Percentiles rank a stretch among this genome's conserved stretches.
Conservation (phyloP, 2,329 filamentous ascomycete species). For the Exophiala aquamarina region DNA sequence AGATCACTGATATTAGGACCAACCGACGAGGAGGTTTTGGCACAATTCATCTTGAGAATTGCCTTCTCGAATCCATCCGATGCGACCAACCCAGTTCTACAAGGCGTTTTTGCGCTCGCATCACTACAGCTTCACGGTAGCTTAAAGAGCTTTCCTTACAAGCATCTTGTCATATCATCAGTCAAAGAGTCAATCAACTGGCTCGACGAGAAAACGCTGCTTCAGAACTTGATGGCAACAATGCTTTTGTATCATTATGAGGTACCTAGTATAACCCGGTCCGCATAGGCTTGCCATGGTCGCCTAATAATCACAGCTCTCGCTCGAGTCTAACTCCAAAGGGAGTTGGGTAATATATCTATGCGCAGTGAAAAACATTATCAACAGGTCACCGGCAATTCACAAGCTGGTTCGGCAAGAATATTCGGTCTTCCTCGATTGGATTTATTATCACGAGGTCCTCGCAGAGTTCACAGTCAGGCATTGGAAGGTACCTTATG, state of each 20-base stretch:
- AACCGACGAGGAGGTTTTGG: conserved; percentile 15
- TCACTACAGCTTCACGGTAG: conserved; percentile 19
- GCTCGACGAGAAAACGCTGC: conserved; percentile 23
- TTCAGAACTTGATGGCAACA: conserved; percentile 23
- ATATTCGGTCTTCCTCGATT: conserved; percentile 21
- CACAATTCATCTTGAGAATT: conserved; percentile 15
- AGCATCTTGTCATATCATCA: conserved; percentile 18
- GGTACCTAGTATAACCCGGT: conserved; percentile 10
- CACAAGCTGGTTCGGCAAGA: conserved; percentile 21
- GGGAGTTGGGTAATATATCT: conserved; percentile 20
- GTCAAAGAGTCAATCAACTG: conserved; percentile 20
- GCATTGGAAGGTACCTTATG: conserved; percentile 21
- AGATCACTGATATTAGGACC: conserved; percentile 20
- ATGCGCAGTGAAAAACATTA: conserved; percentile 19
- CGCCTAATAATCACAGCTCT: conserved; percentile 17
- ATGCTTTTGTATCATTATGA: conserved; percentile 26
- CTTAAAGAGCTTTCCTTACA: conserved; percentile 19
- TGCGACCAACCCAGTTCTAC: conserved; percentile 18
- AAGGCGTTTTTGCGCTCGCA: conserved; percentile 20
- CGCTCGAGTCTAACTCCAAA: conserved; percentile 20
- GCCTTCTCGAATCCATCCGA: conserved; percentile 16
- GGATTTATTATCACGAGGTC: conserved; percentile 23
- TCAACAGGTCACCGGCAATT: conserved; percentile 15
- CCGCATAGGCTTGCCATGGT: conserved; percentile 4
- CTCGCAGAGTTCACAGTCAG: conserved; percentile 20